Evolutionary conservation across 768 basidiomycete genomes (phyloP).

Genomic region (Lactarius psammicola): DNA sequence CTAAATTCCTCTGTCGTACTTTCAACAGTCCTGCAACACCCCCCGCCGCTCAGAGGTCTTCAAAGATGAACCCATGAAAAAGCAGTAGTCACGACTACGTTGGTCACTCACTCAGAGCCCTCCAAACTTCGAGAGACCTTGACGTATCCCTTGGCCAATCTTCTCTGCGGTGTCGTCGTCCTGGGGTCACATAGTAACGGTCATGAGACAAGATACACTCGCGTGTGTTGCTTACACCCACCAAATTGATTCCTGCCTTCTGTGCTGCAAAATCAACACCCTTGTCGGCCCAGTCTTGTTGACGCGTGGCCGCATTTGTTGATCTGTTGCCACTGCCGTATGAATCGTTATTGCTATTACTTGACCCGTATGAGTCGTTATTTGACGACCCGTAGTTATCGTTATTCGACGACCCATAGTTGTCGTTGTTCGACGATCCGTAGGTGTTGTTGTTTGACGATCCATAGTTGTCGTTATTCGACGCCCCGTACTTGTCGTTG

Average conservation of each 20-base stretch:
- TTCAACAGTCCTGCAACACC: not conserved
- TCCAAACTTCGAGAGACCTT: slow-evolving; percentile 25
- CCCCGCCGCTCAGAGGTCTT: not conserved
- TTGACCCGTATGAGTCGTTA: slow-evolving; percentile 27
- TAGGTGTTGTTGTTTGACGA: not conserved
- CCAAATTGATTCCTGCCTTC: slow-evolving; percentile 47
- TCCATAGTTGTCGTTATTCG: slow-evolving; percentile 29
- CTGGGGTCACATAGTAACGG: slow-evolving; percentile 21
- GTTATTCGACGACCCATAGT: slow-evolving; percentile 29
- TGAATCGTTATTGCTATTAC: slow-evolving; percentile 28
- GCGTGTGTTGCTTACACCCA: slow-evolving; percentile 34
- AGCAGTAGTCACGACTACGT: not conserved
- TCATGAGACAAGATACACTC: not conserved
- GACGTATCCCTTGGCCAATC: slow-evolving; percentile 39
- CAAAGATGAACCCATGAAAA: not conserved
- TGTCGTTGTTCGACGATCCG: slow-evolving; percentile 11
- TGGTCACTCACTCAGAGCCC: not conserved
- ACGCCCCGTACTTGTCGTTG: slow-evolving; percentile 26
- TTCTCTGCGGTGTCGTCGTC: slow-evolving; percentile 39
- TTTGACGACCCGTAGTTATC: slow-evolving; percentile 33
- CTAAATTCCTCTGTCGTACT: not conserved
- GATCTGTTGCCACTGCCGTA: slow-evolving; percentile 17
- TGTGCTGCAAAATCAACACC: slow-evolving; percentile 39
- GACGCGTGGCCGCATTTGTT: not conserved
- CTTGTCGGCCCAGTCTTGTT: slow-evolving; percentile 39